Conservation (phyloP, 2,329 filamentous ascomycete species). For the Coniella vitis region DNA sequence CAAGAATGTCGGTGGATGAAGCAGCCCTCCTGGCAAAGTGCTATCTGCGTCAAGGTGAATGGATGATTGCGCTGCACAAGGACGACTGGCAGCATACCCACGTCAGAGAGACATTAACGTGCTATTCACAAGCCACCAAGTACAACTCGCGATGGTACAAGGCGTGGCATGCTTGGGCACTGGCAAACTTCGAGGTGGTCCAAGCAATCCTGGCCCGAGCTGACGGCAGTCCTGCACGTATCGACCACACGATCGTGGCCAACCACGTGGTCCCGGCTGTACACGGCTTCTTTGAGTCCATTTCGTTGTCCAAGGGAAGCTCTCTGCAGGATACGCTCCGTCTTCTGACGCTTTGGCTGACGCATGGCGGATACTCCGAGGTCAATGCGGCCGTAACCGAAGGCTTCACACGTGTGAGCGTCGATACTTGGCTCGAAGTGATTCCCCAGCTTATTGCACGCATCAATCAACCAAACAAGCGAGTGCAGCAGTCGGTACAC, state of each 20-base stretch:
- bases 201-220: slow-evolving; percentile 66
- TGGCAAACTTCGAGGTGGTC: slow-evolving; percentile 98
- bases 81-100: slow-evolving; percentile 84
- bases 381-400: slow-evolving; percentile 86
- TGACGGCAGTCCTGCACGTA: slow-evolving; percentile 40
- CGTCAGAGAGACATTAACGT: slow-evolving; percentile 81
- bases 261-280: slow-evolving; percentile 93
- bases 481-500: slow-evolving; percentile 86
- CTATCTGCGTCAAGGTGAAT: slow-evolving; percentile 93
- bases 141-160: slow-evolving; percentile 98
- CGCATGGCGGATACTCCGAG: slow-evolving; percentile 79
- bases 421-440: slow-evolving; percentile 98
- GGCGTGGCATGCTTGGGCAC: slow-evolving; percentile 97
- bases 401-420: slow-evolving; percentile 83
- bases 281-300: slow-evolving; percentile 95
- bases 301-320: slow-evolving; percentile 82
- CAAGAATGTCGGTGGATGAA: slow-evolving; percentile 49
- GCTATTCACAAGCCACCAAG: slow-evolving; percentile 85
- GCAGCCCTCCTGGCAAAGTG: slow-evolving; percentile 82
- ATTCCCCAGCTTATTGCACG: slow-evolving; percentile 95
- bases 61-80: slow-evolving; percentile 79
- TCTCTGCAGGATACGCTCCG: slow-evolving; percentile 93
- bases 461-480: slow-evolving; percentile 90
- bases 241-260: slow-evolving; percentile 63
- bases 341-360: slow-evolving; percentile 91